Evolutionary conservation across 2,329 filamentous ascomycete species (phyloP).

Genomic region (Nigrospora osmanthi): DNA sequence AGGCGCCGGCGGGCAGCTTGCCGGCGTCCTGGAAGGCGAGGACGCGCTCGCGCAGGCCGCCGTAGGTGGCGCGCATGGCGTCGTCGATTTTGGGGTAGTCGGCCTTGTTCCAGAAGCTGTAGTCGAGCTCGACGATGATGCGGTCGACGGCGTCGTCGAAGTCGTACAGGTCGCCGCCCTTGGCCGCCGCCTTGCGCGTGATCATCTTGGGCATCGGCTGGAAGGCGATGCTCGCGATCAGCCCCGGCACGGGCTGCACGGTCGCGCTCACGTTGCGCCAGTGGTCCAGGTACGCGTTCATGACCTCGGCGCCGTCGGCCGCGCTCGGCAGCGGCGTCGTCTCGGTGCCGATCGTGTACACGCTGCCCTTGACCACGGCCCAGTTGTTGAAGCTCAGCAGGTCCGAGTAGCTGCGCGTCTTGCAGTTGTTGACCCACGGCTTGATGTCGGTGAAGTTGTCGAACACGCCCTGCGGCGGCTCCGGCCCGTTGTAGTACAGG

Average conservation of each 20-base stretch:
- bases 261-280: conserved; percentile 23
- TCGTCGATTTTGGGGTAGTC: conserved; percentile 22
- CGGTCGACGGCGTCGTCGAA: conserved; percentile 28
- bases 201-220: conserved; percentile 30
- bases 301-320: conserved; percentile 16
- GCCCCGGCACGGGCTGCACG: conserved; percentile 13
- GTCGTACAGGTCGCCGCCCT: conserved; percentile 30
- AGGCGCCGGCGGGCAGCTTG: conserved; percentile 21
- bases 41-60: conserved; percentile 21
- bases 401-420: conserved; percentile 37
- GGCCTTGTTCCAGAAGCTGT: conserved; percentile 22
- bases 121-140: conserved; percentile 35
- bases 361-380: conserved; percentile 22
- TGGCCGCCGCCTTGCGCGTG: conserved; percentile 18
- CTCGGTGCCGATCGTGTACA: conserved; percentile 30
- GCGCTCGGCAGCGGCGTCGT: conserved; percentile 23
- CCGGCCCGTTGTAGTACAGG: conserved; percentile 53
- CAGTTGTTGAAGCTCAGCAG: conserved; percentile 37
- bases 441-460: conserved; percentile 43
- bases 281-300: conserved; percentile 21
- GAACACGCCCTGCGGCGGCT: conserved; percentile 44
- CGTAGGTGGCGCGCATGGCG: conserved; percentile 27
- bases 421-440: conserved; percentile 33
- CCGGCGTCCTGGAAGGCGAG: conserved; percentile 22
- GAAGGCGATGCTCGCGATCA: conserved; percentile 25